Percentiles rank a stretch among this genome's conserved stretches.
Evolutionary conservation across 2,329 filamentous ascomycete species (phyloP).

Genomic region (Neofusicoccum sp.): DNA sequence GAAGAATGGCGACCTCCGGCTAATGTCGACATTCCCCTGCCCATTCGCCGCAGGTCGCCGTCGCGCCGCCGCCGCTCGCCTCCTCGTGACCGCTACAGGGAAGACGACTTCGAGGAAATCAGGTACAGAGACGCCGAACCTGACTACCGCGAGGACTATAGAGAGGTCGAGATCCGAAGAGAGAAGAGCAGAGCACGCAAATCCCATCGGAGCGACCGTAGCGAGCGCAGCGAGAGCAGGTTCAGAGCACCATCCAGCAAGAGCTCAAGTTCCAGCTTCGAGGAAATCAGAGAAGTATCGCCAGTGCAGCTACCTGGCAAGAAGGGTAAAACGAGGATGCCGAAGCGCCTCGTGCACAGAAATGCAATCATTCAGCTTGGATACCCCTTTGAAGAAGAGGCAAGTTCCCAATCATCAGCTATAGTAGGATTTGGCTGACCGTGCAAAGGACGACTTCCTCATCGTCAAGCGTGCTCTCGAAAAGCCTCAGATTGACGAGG

Average conservation of each 20-base stretch:
- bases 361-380: slow-evolving; percentile 78
- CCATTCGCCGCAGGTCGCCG: slow-evolving; percentile 53
- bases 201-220: slow-evolving; percentile 15
- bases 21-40: slow-evolving; percentile 68
- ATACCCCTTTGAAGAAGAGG: slow-evolving; percentile 85
- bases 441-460: slow-evolving; percentile 68
- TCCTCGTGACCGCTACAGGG: slow-evolving; percentile 53
- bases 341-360: slow-evolving; percentile 74
- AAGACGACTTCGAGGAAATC: slow-evolving; percentile 68
- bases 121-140: slow-evolving; percentile 42
- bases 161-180: slow-evolving; percentile 49
- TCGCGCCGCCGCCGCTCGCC: slow-evolving; percentile 55
- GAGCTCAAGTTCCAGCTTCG: slow-evolving; percentile 35
- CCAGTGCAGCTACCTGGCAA: slow-evolving; percentile 40
- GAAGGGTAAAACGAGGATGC: slow-evolving; percentile 88
- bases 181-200: slow-evolving; percentile 38
- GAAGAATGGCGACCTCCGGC: slow-evolving; percentile 63
- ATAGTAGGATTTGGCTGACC: slow-evolving; percentile 31
- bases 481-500: slow-evolving; percentile 86
- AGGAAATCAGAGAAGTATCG: slow-evolving; percentile 32
- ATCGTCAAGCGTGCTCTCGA: slow-evolving; percentile 81
- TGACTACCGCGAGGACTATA: slow-evolving; percentile 43
- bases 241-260: slow-evolving; percentile 10
- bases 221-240: slow-evolving; percentile 22
- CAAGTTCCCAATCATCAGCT: slow-evolving; percentile 40